These are phyloP conservation scores for Kalanchoe fedtschenkoi DNA, from an alignment of 164 flowering plant genomes.

Conservation along the genomic window DNA sequence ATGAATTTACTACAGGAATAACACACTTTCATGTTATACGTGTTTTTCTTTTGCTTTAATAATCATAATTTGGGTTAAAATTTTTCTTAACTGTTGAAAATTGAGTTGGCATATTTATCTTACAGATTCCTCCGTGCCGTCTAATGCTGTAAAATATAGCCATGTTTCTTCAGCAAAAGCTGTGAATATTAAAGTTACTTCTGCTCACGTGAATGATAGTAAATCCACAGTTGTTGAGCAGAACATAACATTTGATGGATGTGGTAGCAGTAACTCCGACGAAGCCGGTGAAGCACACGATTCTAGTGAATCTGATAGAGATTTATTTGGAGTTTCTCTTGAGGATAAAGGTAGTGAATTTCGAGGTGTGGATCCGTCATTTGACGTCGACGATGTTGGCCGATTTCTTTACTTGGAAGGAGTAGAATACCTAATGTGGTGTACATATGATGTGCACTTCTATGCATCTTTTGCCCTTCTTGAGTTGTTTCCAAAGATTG, in stretches of 20 bases:
- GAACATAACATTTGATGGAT: slow-evolving; percentile 8
- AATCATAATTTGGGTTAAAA: too few species aligned
- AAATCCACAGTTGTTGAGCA: slow-evolving; percentile 16
- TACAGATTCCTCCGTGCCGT: slow-evolving; percentile 49
- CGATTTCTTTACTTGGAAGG: slow-evolving; percentile 87
- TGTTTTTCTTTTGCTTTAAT: too few species aligned
- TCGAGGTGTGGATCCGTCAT: slow-evolving; percentile 7
- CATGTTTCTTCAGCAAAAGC: slow-evolving; percentile 12
- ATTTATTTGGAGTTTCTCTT: slow-evolving; percentile 8
- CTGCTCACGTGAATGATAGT: slow-evolving; percentile 18
- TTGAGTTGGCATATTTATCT: neutral
- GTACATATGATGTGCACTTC: slow-evolving; percentile 91
- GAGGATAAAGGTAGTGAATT: slow-evolving; percentile 8
- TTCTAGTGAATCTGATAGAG: slow-evolving; percentile 9
- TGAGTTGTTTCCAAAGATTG: slow-evolving; percentile 72
- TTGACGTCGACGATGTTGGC: slow-evolving; percentile 63
- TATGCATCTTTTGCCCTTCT: slow-evolving; percentile 93
- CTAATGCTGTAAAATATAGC: slow-evolving; percentile 11
- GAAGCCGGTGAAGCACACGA: slow-evolving; percentile 15
- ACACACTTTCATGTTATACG: neutral
- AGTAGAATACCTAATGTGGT: slow-evolving; percentile 90
- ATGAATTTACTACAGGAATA: too few species aligned
- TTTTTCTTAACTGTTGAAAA: neutral
- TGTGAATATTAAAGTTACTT: slow-evolving; percentile 18
- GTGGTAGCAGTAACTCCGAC: slow-evolving; percentile 12